phyloP scores from a whole-genome alignment of 495 filamentous ascomycete genomes.

The Penicillium samsonianum region DNA sequence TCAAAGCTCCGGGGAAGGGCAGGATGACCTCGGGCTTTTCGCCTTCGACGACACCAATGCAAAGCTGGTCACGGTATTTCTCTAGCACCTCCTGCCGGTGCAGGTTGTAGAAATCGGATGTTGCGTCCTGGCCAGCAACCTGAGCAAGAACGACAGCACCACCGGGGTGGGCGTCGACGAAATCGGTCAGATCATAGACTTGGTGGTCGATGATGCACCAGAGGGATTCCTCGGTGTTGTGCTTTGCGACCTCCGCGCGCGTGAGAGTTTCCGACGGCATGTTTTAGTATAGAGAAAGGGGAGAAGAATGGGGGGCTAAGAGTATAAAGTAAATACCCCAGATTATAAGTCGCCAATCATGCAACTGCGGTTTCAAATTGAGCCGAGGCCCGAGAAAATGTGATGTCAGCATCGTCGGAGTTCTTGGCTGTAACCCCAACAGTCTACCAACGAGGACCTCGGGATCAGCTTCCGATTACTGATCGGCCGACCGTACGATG shows the following conservation, averaged over 20 bases:
- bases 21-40: constrained; percentile 74
- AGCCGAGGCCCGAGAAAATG: constrained; percentile 13
- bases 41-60: constrained; percentile 71
- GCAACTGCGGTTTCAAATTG: constrained; percentile 10
- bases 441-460: not conserved
- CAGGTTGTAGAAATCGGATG: constrained; percentile 56
- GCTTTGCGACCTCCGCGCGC: constrained; percentile 52
- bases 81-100: constrained; percentile 66
- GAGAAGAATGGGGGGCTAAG: not conserved
- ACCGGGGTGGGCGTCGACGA: constrained; percentile 61
- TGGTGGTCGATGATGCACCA: constrained; percentile 62
- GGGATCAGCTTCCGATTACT: not conserved
- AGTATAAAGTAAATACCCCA: constrained; percentile 16
- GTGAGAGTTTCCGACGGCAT: constrained; percentile 38
- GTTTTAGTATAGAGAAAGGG: constrained; percentile 7
- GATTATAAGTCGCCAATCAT: constrained; percentile 13
- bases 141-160: constrained; percentile 56
- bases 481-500: not conserved
- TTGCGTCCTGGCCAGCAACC: constrained; percentile 59
- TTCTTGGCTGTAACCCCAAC: not conserved
- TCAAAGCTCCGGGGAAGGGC: constrained; percentile 70
- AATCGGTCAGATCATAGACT: constrained; percentile 62
- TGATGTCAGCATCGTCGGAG: constrained; percentile 8
- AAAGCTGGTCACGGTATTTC: constrained; percentile 69
- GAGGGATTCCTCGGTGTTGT: constrained; percentile 55